Conservation (phyloP, 2,329 filamentous ascomycete species). For the Plenodomus lindquistii region DNA sequence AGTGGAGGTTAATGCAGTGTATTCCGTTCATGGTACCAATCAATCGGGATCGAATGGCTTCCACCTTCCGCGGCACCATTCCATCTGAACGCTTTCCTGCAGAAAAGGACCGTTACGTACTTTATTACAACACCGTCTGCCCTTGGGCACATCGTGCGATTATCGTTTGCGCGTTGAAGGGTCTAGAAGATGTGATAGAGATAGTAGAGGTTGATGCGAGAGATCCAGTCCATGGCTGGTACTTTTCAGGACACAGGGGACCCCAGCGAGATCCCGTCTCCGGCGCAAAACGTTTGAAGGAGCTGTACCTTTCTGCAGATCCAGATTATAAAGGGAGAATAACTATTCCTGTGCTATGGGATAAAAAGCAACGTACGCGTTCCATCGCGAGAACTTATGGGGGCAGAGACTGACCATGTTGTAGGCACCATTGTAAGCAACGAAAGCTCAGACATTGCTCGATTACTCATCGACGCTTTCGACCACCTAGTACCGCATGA, state of each 20-base stretch:
- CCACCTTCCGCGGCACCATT: slow-evolving; percentile 60
- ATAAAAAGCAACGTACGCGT: slow-evolving; percentile 58
- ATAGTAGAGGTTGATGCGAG: slow-evolving; percentile 49
- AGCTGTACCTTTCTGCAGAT: slow-evolving; percentile 74
- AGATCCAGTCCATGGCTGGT: slow-evolving; percentile 38
- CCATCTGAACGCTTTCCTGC: slow-evolving; percentile 61
- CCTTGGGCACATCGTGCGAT: slow-evolving; percentile 64
- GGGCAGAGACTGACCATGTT: slow-evolving; percentile 6
- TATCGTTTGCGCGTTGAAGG: slow-evolving; percentile 55
- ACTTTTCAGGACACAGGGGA: slow-evolving; percentile 33
- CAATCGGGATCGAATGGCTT: slow-evolving; percentile 57
- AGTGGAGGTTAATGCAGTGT: slow-evolving; percentile 1
- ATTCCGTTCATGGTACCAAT: slow-evolving; percentile 48
- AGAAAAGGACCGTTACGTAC: slow-evolving; percentile 62
- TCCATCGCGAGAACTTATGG: neutral
- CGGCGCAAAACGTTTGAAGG: slow-evolving; percentile 49
- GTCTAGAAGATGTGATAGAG: slow-evolving; percentile 55
- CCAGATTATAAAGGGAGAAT: slow-evolving; percentile 60
- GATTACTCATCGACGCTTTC: slow-evolving; percentile 39
- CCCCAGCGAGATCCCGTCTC: slow-evolving; percentile 34
- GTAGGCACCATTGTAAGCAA: slow-evolving; percentile 42
- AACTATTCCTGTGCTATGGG: slow-evolving; percentile 78
- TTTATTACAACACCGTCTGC: slow-evolving; percentile 65
- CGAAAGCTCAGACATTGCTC: slow-evolving; percentile 41
- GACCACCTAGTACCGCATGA: slow-evolving; percentile 43